Evolutionary conservation across 805 yeast species (phyloP), one percentile per base, ranked within the genome.

Genomic region (Wickerhamiella sorbophila): DNA sequence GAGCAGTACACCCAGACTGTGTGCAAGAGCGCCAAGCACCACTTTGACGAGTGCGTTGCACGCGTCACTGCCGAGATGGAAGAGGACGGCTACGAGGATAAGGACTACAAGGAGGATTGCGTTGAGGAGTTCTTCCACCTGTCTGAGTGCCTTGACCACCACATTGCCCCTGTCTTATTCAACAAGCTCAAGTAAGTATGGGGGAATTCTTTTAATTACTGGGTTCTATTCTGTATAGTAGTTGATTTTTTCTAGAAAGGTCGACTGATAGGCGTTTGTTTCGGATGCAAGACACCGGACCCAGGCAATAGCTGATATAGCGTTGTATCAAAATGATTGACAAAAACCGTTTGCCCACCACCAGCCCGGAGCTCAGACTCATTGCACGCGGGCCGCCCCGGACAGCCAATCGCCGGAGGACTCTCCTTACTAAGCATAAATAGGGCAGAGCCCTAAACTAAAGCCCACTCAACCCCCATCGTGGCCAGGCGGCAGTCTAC

Each of bases 71-170:
- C 78, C 62, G 94, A 77, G 55, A 73, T 70, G 70, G 84, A 86
- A 67, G 87, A 83, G 59, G 80, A 74, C 52, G 94, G 70, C 54
- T 87, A 88, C 62, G 95, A 66, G 22, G 78, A 80, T 45, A 74
- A 72, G 56, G 77, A 70, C 9, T 71, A 84, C 72, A 88, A 88
- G 68, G 98, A 88, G 71, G 96, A 88, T 67, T 88, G 98, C 72
- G 80, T 88, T 48, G 97, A 88, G 67, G 98, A 88, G 67, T 88
- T 82, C 65, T 88, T 88, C 85, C 97, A 91, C 67, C 72, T 87
- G 62, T 85, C 85, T 64, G 96, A 88, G 66, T 84, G 93, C 70
- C 54, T 87, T 56, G 85, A 84, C 66, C 91, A 83, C 62, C 77
- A 94, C 70, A 85, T 79, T 61, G 85, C 94, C 49, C 94, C 94